Evolutionary conservation across 768 basidiomycete genomes (phyloP), one percentile per base, ranked within the genome.

Genomic region (Strobilomyces dryophilus): DNA sequence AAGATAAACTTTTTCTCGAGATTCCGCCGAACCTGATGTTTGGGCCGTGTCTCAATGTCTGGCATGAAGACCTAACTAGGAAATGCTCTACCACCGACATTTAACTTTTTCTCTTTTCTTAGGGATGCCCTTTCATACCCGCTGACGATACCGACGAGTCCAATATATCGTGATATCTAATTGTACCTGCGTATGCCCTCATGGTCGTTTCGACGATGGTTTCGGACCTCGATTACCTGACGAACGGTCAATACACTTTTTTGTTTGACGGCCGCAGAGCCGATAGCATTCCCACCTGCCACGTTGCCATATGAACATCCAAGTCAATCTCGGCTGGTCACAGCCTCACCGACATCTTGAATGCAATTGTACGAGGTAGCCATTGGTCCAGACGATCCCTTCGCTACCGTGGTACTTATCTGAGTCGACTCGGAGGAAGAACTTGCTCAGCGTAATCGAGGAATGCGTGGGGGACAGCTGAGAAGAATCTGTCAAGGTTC

Each of bases 1-100:
- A 72, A 71, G 54, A 4, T 32, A 2, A 45, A 60, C 7, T 69
- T 74, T 56, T 70, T 72, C 45, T 56, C 70, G 39, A 69, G 60
- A 45, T 78, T 77, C 70, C 69, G 72, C 55, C 73, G 67, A 56
- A 74, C 68, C 51, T 71, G 63, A 32, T 17, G 29, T 20, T n/a
- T 9, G 14, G 10, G 11, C 21, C 40, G 8, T 17, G 4, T 26
- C 37, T 6, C 12, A 18, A 20, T n/a, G 9, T 7, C 11, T 39
- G 27, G 24, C 17, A 4, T 18, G 21, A 42, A 15, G 17, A 31
- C 11, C n/a, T 42, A 24, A 24, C 5, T 47, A 24, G 44, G 49
- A 20, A 51, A 43, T 21, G 2, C 9, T 5, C 3, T 7, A 24
- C 14, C 37, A n/a, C 20, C 5, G n/a, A 54, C 24, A 24, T 24